Percentiles rank a stretch among this genome's conserved stretches.
Evolutionary conservation across 1,284 basidiomycete genomes (phyloP).

Genomic region (Trichosporon asahii): DNA sequence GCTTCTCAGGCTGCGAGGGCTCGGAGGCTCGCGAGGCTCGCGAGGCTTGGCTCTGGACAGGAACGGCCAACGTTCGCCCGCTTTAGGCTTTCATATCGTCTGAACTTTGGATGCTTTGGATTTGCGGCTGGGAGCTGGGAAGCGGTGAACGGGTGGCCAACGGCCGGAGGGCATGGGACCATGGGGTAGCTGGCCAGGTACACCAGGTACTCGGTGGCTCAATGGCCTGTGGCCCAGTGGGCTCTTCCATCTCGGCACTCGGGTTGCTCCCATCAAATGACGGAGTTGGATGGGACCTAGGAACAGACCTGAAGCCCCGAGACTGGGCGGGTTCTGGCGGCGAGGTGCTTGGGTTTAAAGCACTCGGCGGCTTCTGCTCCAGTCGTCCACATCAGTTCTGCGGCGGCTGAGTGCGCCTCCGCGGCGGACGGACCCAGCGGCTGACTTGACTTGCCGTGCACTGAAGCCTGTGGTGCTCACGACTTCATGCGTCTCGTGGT

Average conservation of each 20-base stretch:
- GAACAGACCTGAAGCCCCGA: neutral
- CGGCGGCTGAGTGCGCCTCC: neutral
- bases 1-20: neutral
- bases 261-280: slow-evolving; percentile 3
- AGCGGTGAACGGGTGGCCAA: neutral
- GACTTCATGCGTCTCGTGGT: neutral
- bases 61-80: neutral
- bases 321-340: neutral
- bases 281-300: slow-evolving; percentile 3
- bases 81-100: slow-evolving; percentile 2
- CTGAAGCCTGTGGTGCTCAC: too few species aligned
- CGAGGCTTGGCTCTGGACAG: neutral
- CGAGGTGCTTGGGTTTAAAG: neutral
- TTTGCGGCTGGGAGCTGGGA: slow-evolving; percentile 2
- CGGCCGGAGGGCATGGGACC: neutral
- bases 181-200: neutral
- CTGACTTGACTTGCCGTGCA: neutral
- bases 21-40: neutral
- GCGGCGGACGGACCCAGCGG: neutral
- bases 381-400: neutral
- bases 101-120: slow-evolving; percentile 3
- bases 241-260: neutral
- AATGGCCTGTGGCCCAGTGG: neutral
- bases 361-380: neutral
- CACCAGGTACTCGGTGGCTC: neutral